Percentiles rank a stretch among this genome's conserved stretches.
Conservation (phyloP, 805 yeast species). For the Saturnispora mendoncae region DNA sequence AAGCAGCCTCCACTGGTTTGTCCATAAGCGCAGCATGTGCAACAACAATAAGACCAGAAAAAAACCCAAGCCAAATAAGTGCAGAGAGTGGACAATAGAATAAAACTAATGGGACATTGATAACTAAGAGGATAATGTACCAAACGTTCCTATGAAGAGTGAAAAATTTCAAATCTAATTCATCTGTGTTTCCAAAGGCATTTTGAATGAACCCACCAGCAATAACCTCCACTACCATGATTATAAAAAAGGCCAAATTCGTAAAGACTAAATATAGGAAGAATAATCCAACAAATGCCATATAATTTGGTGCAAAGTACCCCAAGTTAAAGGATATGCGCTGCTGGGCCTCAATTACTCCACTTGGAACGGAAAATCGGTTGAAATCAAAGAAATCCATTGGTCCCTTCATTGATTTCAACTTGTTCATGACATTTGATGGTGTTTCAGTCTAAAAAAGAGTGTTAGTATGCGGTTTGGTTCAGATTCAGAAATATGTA, state of each 20-base stretch:
- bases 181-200: conserved; percentile 21
- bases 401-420: conserved; percentile 68
- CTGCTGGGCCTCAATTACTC: conserved; percentile 73
- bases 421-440: conserved; percentile 45
- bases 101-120: conserved; percentile 45
- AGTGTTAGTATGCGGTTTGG: not conserved
- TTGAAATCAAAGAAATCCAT: conserved; percentile 86
- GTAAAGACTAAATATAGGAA: conserved; percentile 75
- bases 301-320: conserved; percentile 80
- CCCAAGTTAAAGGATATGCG: conserved; percentile 77
- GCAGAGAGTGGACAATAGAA: conserved; percentile 86
- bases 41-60: conserved; percentile 67
- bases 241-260: conserved; percentile 71
- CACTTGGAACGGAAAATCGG: conserved; percentile 76
- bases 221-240: conserved; percentile 41
- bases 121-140: conserved; percentile 70
- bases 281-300: conserved; percentile 56
- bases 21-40: conserved; percentile 89
- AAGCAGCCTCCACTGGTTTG: conserved; percentile 91
- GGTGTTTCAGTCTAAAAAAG: conserved; percentile 26
- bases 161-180: conserved; percentile 35
- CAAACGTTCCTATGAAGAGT: conserved; percentile 68
- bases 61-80: conserved; percentile 84
- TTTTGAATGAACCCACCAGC: conserved; percentile 36
- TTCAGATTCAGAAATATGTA: not conserved